Evolutionary conservation across 345 rosid species (phyloP), one percentile per base, ranked within the genome.

Genomic region (Angophora floribunda): DNA sequence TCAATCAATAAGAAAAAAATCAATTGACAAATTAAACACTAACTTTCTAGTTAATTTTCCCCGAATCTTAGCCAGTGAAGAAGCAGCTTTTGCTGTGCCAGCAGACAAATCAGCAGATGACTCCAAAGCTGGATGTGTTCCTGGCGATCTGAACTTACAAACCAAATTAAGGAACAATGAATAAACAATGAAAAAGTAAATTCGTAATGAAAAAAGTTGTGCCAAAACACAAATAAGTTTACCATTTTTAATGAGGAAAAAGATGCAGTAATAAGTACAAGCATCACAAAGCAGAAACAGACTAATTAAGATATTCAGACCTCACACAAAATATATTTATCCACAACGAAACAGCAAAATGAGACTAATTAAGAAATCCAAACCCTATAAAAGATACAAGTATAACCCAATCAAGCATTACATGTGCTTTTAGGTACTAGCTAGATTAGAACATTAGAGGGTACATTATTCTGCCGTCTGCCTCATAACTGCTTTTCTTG

Each of bases 31-130:
- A 30, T 28, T 70, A 36, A 24, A 82, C n/a, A 88, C 96, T 86
- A 87, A 97, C 99, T 97, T 97, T 91, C 93, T 92, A 63, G 99
- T 97, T 88, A 97, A 75, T 92, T 88, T 95, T 85, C 99, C 99
- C 16, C 92, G 91, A 89, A 94, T 92, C 91, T 92, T 95, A 89
- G 87, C 91, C 67, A 87, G 90, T 24, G 92, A 91, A 21, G 93
- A 89, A 86, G 92, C 91, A 87, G 86, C 53, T 87, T 94, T 95
- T 55, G 89, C 55, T 88, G 87, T 88, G 90, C 90, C 90, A 65
- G 84, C 88, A 75, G 82, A 75, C 61, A 51, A 85, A 57, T 85
- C 87, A 86, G 28, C 78, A 7, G 87, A 85, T 26, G 86, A 85
- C 86, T 85, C 61, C 86, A 85, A 85, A 85, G 28, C 86, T 47